Evolutionary conservation across 2,329 filamentous ascomycete genomes (phyloP), one percentile per base, ranked within the genome.

Genomic region (Huntiella decipiens): DNA sequence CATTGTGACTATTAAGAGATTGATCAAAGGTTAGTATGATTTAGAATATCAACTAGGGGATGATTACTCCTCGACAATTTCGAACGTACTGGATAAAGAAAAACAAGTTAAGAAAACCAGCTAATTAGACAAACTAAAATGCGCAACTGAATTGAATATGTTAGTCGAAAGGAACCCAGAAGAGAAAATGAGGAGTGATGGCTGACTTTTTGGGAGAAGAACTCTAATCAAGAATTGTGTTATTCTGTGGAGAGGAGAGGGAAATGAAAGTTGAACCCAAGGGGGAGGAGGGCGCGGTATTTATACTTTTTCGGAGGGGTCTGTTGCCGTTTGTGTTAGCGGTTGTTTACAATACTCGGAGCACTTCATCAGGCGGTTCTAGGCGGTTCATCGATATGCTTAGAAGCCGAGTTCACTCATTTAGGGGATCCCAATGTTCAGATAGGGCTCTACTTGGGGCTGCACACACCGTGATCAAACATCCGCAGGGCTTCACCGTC

Each of bases 111-210:
- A 10, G n/a, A 17, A 15, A 19, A 38, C 17, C 17, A 13, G 17
- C 8, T 45, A 39, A 38, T 19, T 13, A 39, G 11, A 39, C 12
- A 39, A 6, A 22, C 4, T 12, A 11, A 33, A 10, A 43, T 11
- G 40, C 28, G 11, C 15, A 31, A 31, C 11, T 31, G 17, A 31
- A 16, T 7, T 6, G 13, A 31, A 10, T 33, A 43, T 43, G 40
- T 7, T 32, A 28, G 19, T 7, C 22, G 8, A 34, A 42, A 37
- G 42, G 40, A 48, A 44, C 40, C n/a, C 15, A 53, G 55, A 57
- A 55, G 55, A 49, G 41, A 44, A 56, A 51, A 51, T 56, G 58
- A 53, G 55, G 22, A 52, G 46, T 51, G 48, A 47, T 38, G 43
- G 39, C 45, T 43, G 34, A 28, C 22, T 28, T 28, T 28, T 28